Evolutionary conservation across 192 early-diverging fungal genomes (phyloP).

Genomic region (Kappamyces sp.): DNA sequence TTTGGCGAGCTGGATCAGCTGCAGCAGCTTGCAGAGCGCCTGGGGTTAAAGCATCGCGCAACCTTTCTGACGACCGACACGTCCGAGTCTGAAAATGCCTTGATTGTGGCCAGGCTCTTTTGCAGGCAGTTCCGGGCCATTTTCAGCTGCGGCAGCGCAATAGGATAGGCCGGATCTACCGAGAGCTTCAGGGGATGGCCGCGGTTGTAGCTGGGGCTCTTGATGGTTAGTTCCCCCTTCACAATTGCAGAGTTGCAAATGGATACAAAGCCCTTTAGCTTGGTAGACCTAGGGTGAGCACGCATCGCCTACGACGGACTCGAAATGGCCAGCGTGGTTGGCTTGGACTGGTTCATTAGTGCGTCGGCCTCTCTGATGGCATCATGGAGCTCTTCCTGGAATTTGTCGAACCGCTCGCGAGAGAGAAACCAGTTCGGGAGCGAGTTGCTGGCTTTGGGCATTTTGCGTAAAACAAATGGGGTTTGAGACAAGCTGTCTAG

Average conservation of each 20-base stretch:
- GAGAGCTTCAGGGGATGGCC: neutral
- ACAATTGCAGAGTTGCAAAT: conserved; percentile 2
- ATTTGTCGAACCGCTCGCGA: neutral
- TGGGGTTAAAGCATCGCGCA: neutral
- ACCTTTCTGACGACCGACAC: no score
- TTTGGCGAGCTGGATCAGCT: neutral
- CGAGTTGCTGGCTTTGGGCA: neutral
- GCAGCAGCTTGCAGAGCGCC: conserved; percentile 1
- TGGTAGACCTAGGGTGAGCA: neutral
- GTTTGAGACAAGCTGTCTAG: neutral
- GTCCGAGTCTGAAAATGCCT: neutral
- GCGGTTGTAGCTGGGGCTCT: conserved; percentile 5
- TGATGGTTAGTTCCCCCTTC: conserved; percentile 13
- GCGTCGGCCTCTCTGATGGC: neutral
- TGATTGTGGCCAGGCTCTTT: neutral
- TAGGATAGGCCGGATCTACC: neutral
- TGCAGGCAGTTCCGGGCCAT: conserved; percentile 7
- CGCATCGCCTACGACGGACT: neutral
- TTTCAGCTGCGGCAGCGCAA: conserved; percentile 10
- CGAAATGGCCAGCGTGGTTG: conserved; percentile 7
- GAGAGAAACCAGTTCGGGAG: neutral
- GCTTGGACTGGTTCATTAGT: conserved; percentile 1
- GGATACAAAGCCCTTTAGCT: conserved; percentile 12
- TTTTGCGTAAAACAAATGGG: no score
- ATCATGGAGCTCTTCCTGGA: neutral